Evolutionary conservation across 1,139 yeast genomes (phyloP), one percentile per base, ranked within the genome.

Genomic region (Wickerhamomyces sp.): DNA sequence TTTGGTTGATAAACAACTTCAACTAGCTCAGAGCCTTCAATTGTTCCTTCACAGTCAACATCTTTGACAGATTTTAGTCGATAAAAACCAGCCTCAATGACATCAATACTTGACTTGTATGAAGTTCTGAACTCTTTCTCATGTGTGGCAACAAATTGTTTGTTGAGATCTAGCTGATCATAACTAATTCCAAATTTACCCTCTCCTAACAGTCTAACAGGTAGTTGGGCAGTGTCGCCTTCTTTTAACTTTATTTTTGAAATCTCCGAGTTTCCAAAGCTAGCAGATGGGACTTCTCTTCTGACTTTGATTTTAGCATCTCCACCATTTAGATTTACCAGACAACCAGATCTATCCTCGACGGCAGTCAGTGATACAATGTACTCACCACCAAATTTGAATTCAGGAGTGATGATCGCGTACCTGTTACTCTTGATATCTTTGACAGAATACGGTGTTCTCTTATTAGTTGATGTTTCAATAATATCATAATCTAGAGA

Each of bases 291-390:
- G 6, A 82, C 67, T 50, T 81, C 87, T 43, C 81, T 69, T 54
- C 90, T 75, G 2, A 90, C 90, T 30, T 73, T 71, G 15, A 90
- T 69, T 30, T 67, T 72, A 23, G 84, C 79, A 46, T 78, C 83
- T 36, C 79, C 78, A 34, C 75, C 78, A 33, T 73, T 72, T 46
- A 84, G 66, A n/a, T 79, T 79, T 11, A 87, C 90, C 14, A 76
- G 70, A 66, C 99, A 93, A 1, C 83, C 81, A 30, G 85, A 78
- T 11, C 78, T 75, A 61, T 94, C 99, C 34, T 72, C 74, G 6
- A 88, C 78, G 11, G 86, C 76, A 2, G 78, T 75, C 48, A 94
- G 62, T 2, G 79, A 69, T 1, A 93, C 65, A 14, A 78, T 74
- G 60, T 80, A 89, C 23, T 76, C 73, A 11, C 96, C 96, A 15